phyloP scores from a whole-genome alignment of 2,329 filamentous ascomycete genomes.

The Talaromyces sp. region DNA sequence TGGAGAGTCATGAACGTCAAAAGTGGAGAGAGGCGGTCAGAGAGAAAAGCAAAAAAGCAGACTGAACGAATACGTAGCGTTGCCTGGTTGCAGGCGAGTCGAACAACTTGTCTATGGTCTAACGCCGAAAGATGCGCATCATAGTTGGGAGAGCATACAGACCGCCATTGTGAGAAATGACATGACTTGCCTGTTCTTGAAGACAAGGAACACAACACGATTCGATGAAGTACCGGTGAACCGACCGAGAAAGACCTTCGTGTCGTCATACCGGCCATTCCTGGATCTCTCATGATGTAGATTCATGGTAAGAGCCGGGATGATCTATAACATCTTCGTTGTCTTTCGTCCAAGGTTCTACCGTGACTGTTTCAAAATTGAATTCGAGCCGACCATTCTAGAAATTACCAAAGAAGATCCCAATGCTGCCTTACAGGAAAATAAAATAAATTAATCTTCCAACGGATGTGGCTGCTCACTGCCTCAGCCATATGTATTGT shows the following conservation, averaged over 20 bases:
- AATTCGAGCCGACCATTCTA: background rate
- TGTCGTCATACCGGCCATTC: background rate
- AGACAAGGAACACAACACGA: background rate
- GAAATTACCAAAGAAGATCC: background rate
- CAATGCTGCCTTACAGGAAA: background rate
- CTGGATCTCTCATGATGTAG: background rate
- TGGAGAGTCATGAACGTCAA: background rate
- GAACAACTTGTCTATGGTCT: background rate
- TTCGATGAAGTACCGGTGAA: background rate
- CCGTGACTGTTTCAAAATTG: background rate
- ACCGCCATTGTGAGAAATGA: conserved; percentile 12
- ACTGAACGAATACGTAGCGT: conserved; percentile 3
- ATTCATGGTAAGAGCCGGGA: background rate
- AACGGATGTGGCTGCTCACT: conserved; percentile 2
- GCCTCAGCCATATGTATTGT: background rate
- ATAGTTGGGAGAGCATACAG: background rate
- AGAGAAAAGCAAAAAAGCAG: conserved; percentile 3
- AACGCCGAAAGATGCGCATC: background rate
- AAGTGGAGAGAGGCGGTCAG: conserved; percentile 13
- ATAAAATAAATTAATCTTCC: background rate
- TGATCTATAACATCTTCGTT: conserved; percentile 2
- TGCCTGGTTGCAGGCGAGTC: background rate
- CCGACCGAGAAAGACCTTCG: background rate
- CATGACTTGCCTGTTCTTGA: background rate
- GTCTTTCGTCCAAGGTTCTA: background rate